These are phyloP conservation scores for Terfezia claveryi DNA, from an alignment of 495 filamentous ascomycete species.

Conservation along the genomic window DNA sequence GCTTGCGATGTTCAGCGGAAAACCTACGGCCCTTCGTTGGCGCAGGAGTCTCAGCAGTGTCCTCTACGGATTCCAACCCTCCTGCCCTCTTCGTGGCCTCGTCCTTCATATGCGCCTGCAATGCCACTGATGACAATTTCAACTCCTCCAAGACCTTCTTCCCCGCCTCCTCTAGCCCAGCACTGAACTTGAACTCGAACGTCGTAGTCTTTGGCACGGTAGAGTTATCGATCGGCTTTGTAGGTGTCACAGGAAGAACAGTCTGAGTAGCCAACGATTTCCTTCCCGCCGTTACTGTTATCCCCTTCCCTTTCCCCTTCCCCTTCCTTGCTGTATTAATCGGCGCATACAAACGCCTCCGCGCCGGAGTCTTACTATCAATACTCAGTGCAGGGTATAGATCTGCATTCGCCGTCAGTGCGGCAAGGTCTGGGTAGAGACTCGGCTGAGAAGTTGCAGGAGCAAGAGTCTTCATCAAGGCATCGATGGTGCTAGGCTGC, in stretches of 20 bases:
- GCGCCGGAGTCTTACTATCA: not conserved
- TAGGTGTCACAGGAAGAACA: not conserved
- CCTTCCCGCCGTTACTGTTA: not conserved
- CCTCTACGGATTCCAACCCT: not conserved
- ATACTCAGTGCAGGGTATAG: not conserved
- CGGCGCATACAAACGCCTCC: not conserved
- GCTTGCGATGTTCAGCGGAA: slow-evolving; percentile 9
- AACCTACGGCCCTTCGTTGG: slow-evolving; percentile 5
- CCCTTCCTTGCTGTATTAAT: slow-evolving; percentile 6
- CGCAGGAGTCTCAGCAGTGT: not conserved
- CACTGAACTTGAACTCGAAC: slow-evolving; percentile 9
- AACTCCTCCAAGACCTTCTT: slow-evolving; percentile 9
- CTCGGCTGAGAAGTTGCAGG: too few relatives aligned
- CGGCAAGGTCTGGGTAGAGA: not conserved
- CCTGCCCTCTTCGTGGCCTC: not conserved
- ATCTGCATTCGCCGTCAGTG: not conserved
- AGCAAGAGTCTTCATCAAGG: too few relatives aligned
- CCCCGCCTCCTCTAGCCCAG: slow-evolving; percentile 7
- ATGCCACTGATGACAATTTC: not conserved
- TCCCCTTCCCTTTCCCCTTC: not conserved
- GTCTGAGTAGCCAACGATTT: not conserved
- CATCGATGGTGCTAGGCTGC: too few relatives aligned
- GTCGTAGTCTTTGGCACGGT: slow-evolving; percentile 4
- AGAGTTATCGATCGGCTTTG: not conserved
- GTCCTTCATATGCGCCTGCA: not conserved